Evolutionary conservation across 2,329 filamentous ascomycete genomes (phyloP), one percentile per base, ranked within the genome.

Genomic region (Teratosphaeriaceae sp.): DNA sequence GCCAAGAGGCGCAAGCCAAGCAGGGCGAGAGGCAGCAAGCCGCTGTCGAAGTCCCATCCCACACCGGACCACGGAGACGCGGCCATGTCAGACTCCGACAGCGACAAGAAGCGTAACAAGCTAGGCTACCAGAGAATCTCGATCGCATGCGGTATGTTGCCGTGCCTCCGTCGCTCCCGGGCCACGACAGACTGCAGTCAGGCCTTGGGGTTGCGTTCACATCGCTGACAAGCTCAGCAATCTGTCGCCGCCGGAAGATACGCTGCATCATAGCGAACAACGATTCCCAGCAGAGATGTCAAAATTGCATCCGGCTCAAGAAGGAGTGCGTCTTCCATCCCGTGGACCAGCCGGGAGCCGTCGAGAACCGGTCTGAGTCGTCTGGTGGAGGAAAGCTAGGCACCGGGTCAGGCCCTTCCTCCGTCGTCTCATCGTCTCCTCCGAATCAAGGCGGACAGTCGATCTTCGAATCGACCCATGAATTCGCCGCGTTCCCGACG

Each of bases 41-140:
- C 67, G 48, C 61, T 68, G 39, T 65, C 67, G 38, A 49, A 50
- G 38, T 52, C 52, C 39, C 61, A 63, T 5, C 73, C 71, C 13
- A 72, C 69, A 47, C 69, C 71, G 49, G 70, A 71, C 53, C 65
- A 73, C 56, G 67, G 65, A 53, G 67, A 63, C 41, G 51, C 63
- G 55, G 66, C 67, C 27, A 57, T 73, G 50, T 71, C 69, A 48
- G 68, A 70, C 40, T 66, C 64, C 33, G 73, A 76, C 26, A 78
- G 47, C 21, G 59, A 84, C 55, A 85, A 84, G 62, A 79, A 80
- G 45, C 80, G 89, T 60, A 96, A 95, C 65, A 96, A 94, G 67
- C 75, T 97, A 48, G 90, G 90, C 29, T 97, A 97, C 63, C 90
- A 96, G 69, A 80, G 90, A 59, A 95, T 88, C 26, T 94, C 89